Evolutionary conservation across 2,329 filamentous ascomycete genomes (phyloP).

Genomic region (Colletotrichum agaves): DNA sequence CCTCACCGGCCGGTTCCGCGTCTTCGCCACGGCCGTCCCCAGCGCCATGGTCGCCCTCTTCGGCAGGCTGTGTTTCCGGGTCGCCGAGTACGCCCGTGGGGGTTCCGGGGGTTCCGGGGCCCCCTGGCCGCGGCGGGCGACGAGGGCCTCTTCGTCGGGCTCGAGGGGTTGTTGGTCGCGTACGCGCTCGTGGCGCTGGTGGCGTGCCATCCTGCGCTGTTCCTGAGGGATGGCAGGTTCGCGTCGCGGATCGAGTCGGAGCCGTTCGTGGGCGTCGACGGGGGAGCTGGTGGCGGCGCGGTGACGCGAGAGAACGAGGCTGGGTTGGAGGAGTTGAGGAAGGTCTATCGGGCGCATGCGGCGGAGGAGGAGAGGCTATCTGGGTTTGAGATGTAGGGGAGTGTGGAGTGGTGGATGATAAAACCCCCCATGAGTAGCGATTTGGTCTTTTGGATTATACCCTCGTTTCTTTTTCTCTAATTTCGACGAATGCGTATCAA

Average conservation of each 20-base stretch:
- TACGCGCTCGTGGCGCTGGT: conserved; percentile 44
- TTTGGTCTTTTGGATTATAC: not conserved
- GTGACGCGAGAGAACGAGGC: conserved; percentile 11
- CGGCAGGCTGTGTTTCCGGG: conserved; percentile 43
- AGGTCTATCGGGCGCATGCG: conserved; percentile 30
- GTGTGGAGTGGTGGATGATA: not conserved
- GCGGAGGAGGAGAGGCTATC: conserved; percentile 24
- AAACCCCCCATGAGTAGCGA: not conserved
- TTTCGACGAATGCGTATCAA: too few species aligned
- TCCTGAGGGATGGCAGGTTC: conserved; percentile 28
- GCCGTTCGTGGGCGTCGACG: conserved; percentile 22
- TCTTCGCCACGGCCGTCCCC: conserved; percentile 42
- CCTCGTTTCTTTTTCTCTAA: not conserved
- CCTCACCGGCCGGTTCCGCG: conserved; percentile 42
- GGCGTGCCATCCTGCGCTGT: conserved; percentile 44
- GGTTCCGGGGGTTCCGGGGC: conserved; percentile 42
- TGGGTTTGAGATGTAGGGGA: conserved; percentile 7
- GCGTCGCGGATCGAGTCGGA: conserved; percentile 11
- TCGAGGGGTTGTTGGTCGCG: conserved; percentile 45
- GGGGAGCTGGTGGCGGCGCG: not conserved
- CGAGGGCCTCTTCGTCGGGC: conserved; percentile 42
- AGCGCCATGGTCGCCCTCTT: conserved; percentile 42
- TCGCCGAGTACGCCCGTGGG: conserved; percentile 42
- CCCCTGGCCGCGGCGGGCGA: conserved; percentile 41
- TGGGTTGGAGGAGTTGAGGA: conserved; percentile 32